Percentiles rank a stretch among this genome's conserved stretches.
Conservation (phyloP, 2,329 filamentous ascomycete species). For the Aspergillus aculeatinus region DNA sequence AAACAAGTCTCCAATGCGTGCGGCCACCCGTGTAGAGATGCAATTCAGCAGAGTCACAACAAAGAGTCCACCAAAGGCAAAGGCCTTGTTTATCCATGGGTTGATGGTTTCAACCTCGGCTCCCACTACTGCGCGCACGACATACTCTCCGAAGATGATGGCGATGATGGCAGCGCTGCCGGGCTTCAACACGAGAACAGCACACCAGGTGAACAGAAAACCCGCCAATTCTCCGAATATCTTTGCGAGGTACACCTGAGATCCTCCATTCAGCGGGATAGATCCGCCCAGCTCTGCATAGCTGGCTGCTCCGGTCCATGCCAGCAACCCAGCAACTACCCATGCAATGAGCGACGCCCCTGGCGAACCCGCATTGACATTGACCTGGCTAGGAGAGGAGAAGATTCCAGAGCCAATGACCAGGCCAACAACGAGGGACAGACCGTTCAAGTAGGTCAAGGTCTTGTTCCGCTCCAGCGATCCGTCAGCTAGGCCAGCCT, state of each 20-base stretch:
- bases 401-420: slow-evolving; percentile 98
- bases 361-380: slow-evolving; percentile 84
- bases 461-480: slow-evolving; percentile 94
- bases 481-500: slow-evolving; percentile 65
- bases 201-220: slow-evolving; percentile 95
- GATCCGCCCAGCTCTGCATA: slow-evolving; percentile 95
- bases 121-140: slow-evolving; percentile 83
- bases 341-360: slow-evolving; percentile 90
- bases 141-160: slow-evolving; percentile 97
- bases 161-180: slow-evolving; percentile 91
- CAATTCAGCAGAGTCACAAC: slow-evolving; percentile 84
- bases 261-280: slow-evolving; percentile 90
- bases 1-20: slow-evolving; percentile 82
- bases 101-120: slow-evolving; percentile 79
- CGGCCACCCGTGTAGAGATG: slow-evolving; percentile 83
- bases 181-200: slow-evolving; percentile 89
- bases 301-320: slow-evolving; percentile 93
- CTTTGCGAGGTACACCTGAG: slow-evolving; percentile 91
- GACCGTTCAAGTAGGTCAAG: slow-evolving; percentile 87
- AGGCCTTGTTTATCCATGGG: slow-evolving; percentile 85
- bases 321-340: slow-evolving; percentile 84
- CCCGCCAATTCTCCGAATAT: slow-evolving; percentile 92
- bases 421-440: slow-evolving; percentile 85
- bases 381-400: slow-evolving; percentile 89
- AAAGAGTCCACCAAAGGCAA: slow-evolving; percentile 74